phyloP scores from a whole-genome alignment of 129 eudicot genomes.

The Logfia minima region DNA sequence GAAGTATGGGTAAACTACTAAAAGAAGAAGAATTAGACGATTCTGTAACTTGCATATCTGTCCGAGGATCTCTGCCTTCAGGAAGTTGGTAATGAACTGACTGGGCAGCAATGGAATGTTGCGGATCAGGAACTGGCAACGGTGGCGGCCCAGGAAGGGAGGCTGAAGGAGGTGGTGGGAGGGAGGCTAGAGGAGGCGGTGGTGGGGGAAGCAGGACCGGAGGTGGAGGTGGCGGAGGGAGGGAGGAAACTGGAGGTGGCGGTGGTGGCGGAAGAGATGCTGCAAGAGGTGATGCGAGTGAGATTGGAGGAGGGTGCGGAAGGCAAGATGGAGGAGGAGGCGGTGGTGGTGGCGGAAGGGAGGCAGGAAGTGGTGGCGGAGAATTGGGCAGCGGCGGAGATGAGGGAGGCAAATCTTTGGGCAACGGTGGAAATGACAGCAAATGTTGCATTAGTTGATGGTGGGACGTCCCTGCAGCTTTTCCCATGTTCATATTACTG shows the following conservation, averaged over 20 bases:
- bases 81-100: slow-evolving; percentile 35
- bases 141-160: slow-evolving; percentile 23
- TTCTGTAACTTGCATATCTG: slow-evolving; percentile 41
- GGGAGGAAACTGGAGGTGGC: slow-evolving; percentile 20
- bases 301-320: slow-evolving; percentile 32
- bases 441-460: slow-evolving; percentile 30
- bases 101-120: slow-evolving; percentile 17
- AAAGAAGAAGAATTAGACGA: slow-evolving; percentile 42
- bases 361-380: slow-evolving; percentile 42
- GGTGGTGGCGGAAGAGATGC: slow-evolving; percentile 16
- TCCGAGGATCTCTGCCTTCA: slow-evolving; percentile 37
- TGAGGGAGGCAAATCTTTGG: slow-evolving; percentile 52
- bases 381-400: slow-evolving; percentile 60
- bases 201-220: slow-evolving; percentile 3
- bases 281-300: slow-evolving; percentile 30
- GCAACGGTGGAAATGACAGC: slow-evolving; percentile 54
- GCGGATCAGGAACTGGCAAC: slow-evolving; percentile 31
- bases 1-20: slow-evolving; percentile 33
- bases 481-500: slow-evolving; percentile 8
- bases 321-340: slow-evolving; percentile 10
- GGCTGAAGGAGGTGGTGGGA: slow-evolving; percentile 24
- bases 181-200: slow-evolving; percentile 28
- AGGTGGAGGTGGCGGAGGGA: slow-evolving; percentile 27
- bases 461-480: slow-evolving; percentile 27
- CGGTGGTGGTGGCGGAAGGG: slow-evolving; percentile 38